phyloP scores from a whole-genome alignment of 2,329 filamentous ascomycete species.

The Annulohypoxylon truncatum region DNA sequence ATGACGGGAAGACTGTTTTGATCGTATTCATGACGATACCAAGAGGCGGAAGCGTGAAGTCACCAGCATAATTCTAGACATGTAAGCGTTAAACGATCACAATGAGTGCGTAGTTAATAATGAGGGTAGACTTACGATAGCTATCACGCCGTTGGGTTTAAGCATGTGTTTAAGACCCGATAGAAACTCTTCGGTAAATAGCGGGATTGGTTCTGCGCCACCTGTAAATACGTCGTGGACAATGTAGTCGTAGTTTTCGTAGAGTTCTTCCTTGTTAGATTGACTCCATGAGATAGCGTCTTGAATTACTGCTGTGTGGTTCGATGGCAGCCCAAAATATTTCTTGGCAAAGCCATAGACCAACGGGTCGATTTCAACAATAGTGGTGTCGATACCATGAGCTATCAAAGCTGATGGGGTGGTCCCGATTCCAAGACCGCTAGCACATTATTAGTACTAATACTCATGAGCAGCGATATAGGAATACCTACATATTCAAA shows the following conservation, averaged over 20 bases:
- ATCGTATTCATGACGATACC: conserved; percentile 86
- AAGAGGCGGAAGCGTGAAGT: conserved; percentile 81
- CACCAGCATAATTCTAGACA: conserved; percentile 89
- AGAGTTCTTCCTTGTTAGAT: conserved; percentile 55
- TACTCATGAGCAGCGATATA: not conserved
- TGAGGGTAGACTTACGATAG: conserved; percentile 72
- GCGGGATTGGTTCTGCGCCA: conserved; percentile 86
- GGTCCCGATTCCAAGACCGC: conserved; percentile 91
- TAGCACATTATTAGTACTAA: conserved; percentile 53
- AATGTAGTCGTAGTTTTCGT: conserved; percentile 83
- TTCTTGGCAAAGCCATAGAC: conserved; percentile 85
- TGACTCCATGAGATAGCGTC: conserved; percentile 81
- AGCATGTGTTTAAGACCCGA: conserved; percentile 76
- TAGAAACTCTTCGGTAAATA: conserved; percentile 91
- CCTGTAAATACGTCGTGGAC: conserved; percentile 98
- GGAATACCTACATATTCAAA: conserved; percentile 80
- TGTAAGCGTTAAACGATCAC: conserved; percentile 9
- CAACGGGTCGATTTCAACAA: conserved; percentile 92
- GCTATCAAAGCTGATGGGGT: conserved; percentile 86
- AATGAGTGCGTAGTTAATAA: not conserved
- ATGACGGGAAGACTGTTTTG: conserved; percentile 83
- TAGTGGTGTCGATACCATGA: conserved; percentile 91
- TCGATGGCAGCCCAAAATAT: conserved; percentile 82
- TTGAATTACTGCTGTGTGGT: conserved; percentile 82
- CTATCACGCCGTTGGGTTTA: conserved; percentile 82